A percentile compares a stretch with the other conserved stretches of the same genome.
These are phyloP conservation scores for Globisporangium barbulae DNA, from an alignment of 352 stramenopile species.

Conservation along the genomic window DNA sequence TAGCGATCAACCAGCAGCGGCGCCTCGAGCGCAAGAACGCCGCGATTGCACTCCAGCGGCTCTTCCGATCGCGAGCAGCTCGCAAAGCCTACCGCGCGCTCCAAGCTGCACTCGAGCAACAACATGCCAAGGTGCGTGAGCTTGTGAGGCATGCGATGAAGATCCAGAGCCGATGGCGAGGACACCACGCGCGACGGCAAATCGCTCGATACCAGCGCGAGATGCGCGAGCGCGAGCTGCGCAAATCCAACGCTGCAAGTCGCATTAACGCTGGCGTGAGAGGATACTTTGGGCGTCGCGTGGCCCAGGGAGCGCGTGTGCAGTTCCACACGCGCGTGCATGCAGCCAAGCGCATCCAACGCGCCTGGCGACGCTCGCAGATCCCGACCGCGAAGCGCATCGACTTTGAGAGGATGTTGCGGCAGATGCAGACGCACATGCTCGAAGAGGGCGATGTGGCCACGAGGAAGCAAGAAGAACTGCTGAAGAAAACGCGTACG, in stretches of 20 bases:
- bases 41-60: constrained; percentile 49
- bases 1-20: constrained; percentile 55
- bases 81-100: constrained; percentile 52
- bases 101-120: constrained; percentile 36
- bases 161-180: constrained; percentile 68
- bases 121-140: constrained; percentile 31
- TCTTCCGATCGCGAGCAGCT: constrained; percentile 55
- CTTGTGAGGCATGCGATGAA: constrained; percentile 44
- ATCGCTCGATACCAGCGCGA: constrained; percentile 29
- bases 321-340: constrained; percentile 28
- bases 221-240: constrained; percentile 28
- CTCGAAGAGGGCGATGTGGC: constrained; percentile 44
- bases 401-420: constrained; percentile 46
- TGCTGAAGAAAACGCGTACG: constrained; percentile 45
- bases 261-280: constrained; percentile 59
- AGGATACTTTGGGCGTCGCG: constrained; percentile 54
- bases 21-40: constrained; percentile 50
- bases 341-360: constrained; percentile 51
- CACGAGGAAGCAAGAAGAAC: constrained; percentile 35
- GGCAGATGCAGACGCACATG: constrained; percentile 44
- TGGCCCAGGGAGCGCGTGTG: constrained; percentile 37
- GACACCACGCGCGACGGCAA: constrained; percentile 37
- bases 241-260: constrained; percentile 43
- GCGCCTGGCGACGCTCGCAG: constrained; percentile 42
- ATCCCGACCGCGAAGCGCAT: constrained; percentile 39